phyloP scores from a whole-genome alignment of 768 basidiomycete genomes.

The Naematelia encephala region DNA sequence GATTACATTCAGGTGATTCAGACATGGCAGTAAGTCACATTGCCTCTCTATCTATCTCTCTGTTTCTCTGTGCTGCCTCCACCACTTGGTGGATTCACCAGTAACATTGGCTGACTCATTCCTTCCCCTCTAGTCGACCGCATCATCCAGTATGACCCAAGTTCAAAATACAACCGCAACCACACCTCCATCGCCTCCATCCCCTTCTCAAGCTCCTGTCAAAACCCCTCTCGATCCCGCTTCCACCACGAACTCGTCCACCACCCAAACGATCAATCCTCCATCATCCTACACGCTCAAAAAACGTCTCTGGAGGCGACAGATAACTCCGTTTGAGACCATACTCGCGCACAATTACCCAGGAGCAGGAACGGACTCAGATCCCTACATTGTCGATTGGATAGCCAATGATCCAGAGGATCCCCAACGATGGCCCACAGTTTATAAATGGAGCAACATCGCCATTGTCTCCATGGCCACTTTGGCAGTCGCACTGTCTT shows the following conservation, averaged over 20 bases:
- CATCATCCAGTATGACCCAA: neutral
- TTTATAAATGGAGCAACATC: constrained; percentile 45
- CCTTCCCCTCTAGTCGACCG: neutral
- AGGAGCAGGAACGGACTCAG: constrained; percentile 42
- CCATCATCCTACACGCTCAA: constrained; percentile 25
- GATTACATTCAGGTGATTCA: no score
- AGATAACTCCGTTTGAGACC: constrained; percentile 38
- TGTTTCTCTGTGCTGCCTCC: no score
- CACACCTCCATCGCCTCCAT: constrained; percentile 3
- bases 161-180: neutral
- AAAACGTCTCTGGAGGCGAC: constrained; percentile 37
- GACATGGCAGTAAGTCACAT: no score
- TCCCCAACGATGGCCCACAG: constrained; percentile 38
- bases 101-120: no score
- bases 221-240: constrained; percentile 4
- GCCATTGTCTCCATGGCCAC: constrained; percentile 37
- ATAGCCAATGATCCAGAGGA: constrained; percentile 44
- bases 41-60: no score
- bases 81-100: no score
- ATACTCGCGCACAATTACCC: constrained; percentile 38
- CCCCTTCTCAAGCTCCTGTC: constrained; percentile 2
- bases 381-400: constrained; percentile 50
- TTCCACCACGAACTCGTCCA: constrained; percentile 1
- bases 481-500: constrained; percentile 41
- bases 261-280: constrained; percentile 10